Evolutionary conservation across 805 yeast species (phyloP).

Genomic region (Saccharomyces mikatae): DNA sequence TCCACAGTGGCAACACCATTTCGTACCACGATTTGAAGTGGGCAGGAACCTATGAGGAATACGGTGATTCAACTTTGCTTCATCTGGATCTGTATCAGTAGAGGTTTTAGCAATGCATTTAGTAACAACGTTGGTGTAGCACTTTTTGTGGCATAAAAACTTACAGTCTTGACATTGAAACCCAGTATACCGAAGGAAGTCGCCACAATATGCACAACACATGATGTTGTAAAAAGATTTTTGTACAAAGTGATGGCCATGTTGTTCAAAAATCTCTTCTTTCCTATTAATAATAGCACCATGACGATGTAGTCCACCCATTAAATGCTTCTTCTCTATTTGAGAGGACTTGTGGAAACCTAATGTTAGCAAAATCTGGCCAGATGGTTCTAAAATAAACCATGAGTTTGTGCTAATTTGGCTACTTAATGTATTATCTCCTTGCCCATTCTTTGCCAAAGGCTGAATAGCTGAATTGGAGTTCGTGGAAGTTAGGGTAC

Average conservation of each 20-base stretch:
- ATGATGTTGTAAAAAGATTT: slow-evolving; percentile 91
- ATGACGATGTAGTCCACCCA: slow-evolving; percentile 81
- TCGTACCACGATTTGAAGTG: slow-evolving; percentile 86
- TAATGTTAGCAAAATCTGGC: slow-evolving; percentile 71
- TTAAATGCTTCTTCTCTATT: slow-evolving; percentile 37
- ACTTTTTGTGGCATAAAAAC: slow-evolving; percentile 71
- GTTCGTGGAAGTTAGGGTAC: slow-evolving; percentile 8
- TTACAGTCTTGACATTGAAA: slow-evolving; percentile 81
- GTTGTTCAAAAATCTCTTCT: slow-evolving; percentile 81
- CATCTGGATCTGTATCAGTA: slow-evolving; percentile 61
- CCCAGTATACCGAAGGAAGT: slow-evolving; percentile 81
- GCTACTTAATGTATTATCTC: slow-evolving; percentile 1
- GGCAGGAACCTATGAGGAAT: slow-evolving; percentile 96
- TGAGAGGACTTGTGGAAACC: slow-evolving; percentile 67
- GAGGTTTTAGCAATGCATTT: slow-evolving; percentile 76
- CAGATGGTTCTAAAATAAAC: slow-evolving; percentile 91
- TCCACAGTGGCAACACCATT: slow-evolving; percentile 99
- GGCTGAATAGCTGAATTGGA: slow-evolving; percentile 2
- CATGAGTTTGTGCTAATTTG: slow-evolving; percentile 58
- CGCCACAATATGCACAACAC: slow-evolving; percentile 97
- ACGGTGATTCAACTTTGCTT: slow-evolving; percentile 81
- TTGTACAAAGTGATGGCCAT: slow-evolving; percentile 94
- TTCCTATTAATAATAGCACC: slow-evolving; percentile 96
- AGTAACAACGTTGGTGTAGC: slow-evolving; percentile 72
- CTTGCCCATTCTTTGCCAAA: neutral